Base-by-base conservation (phyloP, 352 stramenopile species). In the Globisporangium nodosum region DNA sequence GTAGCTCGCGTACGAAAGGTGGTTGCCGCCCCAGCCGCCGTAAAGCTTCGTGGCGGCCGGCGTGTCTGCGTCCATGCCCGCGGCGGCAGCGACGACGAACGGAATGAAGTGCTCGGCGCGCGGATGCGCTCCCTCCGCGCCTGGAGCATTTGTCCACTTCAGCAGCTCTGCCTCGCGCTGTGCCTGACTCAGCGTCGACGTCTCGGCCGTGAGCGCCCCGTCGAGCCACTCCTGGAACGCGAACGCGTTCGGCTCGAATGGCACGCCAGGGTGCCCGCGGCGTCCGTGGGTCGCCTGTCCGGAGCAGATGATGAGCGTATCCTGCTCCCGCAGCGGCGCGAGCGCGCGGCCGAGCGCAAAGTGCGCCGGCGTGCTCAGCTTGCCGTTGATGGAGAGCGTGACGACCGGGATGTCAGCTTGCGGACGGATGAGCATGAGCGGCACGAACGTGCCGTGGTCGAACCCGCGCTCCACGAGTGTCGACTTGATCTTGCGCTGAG, bases 401-500 rank as follows among this genome's bases (percentile, higher is more conserved):
- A 97, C 88, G 11, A 97, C 71, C 2, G 91, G 90, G 53, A 97
- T 85, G 56, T 96, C 78, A 0, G 81, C 85, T 37, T 93, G 66
- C 4, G 84, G 79, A 45, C 82, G 89, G 56, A 96, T 89, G 48
- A 96, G 53, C 64, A 84, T 87, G 49, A 97, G 63, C 16, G 90
- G 91, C 16, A 97, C 76, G 69, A 97, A 97, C 5, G 88, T 69
- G 27, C 84, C 91, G 71, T 97, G 91, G 72, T 97, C 90, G 52
- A 86, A 96, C 2, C 84, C 88, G 52, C 91, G 76, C 31, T 73
- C 60, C 3, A 66, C 49, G 42, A 94, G 72, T 49, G 66, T 61
- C 30, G 66, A 68, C 33, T 58, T 63, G 47, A 96, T 78, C 49
- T 87, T 85, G 35, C 69, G 69, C n/a, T 64, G 66, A 20, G 61